A percentile compares a stretch with the other conserved stretches of the same genome.
phyloP scores from a whole-genome alignment of 2,329 filamentous ascomycete species.

The Teratosphaeria zuluensis region DNA sequence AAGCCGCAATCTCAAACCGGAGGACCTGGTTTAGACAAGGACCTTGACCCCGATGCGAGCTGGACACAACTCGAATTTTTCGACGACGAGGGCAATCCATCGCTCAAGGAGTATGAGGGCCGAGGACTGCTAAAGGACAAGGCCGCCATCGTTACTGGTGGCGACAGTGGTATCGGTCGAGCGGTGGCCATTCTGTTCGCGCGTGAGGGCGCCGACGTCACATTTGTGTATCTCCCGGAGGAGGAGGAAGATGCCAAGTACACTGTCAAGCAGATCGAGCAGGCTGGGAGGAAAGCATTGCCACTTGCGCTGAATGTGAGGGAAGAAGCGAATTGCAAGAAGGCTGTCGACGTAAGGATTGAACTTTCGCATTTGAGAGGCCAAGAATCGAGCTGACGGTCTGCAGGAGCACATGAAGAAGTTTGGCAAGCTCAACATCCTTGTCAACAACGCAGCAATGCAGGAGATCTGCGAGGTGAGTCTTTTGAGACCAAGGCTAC shows the following conservation, averaged over 20 bases:
- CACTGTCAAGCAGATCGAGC: conserved; percentile 61
- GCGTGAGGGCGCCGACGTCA: conserved; percentile 66
- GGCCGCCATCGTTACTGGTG: conserved; percentile 70
- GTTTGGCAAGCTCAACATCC: conserved; percentile 62
- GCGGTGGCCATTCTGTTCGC: conserved; percentile 68
- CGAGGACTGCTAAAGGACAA: conserved; percentile 67
- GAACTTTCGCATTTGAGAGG: background rate
- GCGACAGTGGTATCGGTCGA: conserved; percentile 70
- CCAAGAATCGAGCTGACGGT: background rate
- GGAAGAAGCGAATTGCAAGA: conserved; percentile 57
- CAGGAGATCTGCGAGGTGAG: background rate
- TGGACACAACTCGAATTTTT: conserved; percentile 26
- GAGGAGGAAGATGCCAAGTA: conserved; percentile 69
- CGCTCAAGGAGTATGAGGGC: conserved; percentile 49
- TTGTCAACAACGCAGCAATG: conserved; percentile 53
- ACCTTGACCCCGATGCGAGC: conserved; percentile 22
- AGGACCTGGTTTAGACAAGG: conserved; percentile 22
- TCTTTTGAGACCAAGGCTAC: background rate
- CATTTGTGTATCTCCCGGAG: conserved; percentile 64
- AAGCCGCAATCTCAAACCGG: conserved; percentile 23
- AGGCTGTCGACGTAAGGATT: conserved; percentile 45
- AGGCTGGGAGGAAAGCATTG: conserved; percentile 55
- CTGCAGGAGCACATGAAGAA: conserved; percentile 46
- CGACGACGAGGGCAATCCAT: conserved; percentile 22
- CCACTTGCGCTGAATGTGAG: conserved; percentile 56